A percentile compares a stretch with the other conserved stretches of the same genome.
Conservation (phyloP, 768 basidiomycete genomes). For the Phlebiopsis flavidoalba region DNA sequence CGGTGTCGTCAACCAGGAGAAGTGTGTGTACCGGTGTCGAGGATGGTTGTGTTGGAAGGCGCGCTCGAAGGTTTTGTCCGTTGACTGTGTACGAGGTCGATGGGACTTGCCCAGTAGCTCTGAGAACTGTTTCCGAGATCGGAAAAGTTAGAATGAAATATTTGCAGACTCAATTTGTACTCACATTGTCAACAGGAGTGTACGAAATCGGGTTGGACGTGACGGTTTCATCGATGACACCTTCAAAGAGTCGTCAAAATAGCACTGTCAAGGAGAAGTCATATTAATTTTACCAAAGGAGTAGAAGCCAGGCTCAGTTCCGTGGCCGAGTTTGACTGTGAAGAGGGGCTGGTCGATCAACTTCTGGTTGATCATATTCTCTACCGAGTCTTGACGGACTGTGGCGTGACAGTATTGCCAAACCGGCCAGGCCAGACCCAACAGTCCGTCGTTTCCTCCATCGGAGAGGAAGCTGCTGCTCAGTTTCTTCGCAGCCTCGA, state of each 20-base stretch:
- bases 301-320: slow-evolving; percentile 33
- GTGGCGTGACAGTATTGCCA: slow-evolving; percentile 33
- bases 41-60: slow-evolving; percentile 30
- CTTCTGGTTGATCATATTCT: slow-evolving; percentile 33
- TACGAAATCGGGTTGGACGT: slow-evolving; percentile 24
- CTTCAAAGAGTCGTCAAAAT: slow-evolving; percentile 6
- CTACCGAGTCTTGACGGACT: slow-evolving; percentile 30
- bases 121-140: slow-evolving; percentile 22
- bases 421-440: slow-evolving; percentile 34
- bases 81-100: slow-evolving; percentile 23
- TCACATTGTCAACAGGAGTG: slow-evolving; percentile 23
- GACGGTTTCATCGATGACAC: slow-evolving; percentile 29
- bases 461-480: slow-evolving; percentile 29
- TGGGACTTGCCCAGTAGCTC: slow-evolving; percentile 35
- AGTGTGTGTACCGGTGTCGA: slow-evolving; percentile 34
- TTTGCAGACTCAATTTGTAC: background rate
- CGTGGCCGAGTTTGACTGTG: slow-evolving; percentile 33
- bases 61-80: slow-evolving; percentile 21
- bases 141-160: slow-evolving; percentile 2
- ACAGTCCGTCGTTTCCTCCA: slow-evolving; percentile 32
- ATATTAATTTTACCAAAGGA: slow-evolving; percentile 29
- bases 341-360: slow-evolving; percentile 28
- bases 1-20: slow-evolving; percentile 27
- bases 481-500: slow-evolving; percentile 32
- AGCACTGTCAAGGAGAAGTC: background rate